Percentiles rank a stretch among this genome's conserved stretches.
Evolutionary conservation across 208 protist species (phyloP).

Genomic region (Leishmania aethiopica): DNA sequence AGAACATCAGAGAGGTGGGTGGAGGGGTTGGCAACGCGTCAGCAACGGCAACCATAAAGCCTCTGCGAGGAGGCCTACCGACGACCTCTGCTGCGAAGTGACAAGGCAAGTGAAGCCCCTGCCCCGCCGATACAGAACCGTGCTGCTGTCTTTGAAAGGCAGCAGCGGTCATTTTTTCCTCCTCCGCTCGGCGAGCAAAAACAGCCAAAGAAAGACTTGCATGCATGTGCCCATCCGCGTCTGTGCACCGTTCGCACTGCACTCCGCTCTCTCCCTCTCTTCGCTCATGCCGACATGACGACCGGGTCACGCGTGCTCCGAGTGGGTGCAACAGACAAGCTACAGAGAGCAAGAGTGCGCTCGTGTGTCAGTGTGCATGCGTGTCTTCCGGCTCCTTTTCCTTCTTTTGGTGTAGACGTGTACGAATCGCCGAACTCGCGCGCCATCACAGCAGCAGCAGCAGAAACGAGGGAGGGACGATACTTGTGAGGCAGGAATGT

Average conservation of each 20-base stretch:
- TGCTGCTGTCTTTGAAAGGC: not conserved
- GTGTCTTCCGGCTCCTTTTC: not conserved
- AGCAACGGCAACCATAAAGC: not conserved
- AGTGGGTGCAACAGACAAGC: not conserved
- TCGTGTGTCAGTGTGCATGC: not conserved
- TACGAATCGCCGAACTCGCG: not conserved
- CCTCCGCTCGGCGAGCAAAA: not conserved
- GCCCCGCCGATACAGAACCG: not conserved
- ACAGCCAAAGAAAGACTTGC: not conserved
- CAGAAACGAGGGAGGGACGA: not conserved
- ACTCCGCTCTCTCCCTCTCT: not conserved
- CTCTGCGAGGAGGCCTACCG: not conserved
- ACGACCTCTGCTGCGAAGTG: not conserved
- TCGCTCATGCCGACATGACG: not conserved
- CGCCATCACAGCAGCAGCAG: not conserved
- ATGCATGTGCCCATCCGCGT: too few species aligned
- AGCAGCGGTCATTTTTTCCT: not conserved
- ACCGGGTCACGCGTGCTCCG: not conserved
- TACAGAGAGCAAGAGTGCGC: not conserved
- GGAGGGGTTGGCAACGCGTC: not conserved
- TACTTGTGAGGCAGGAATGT: constrained; percentile 5
- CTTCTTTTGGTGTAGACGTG: not conserved
- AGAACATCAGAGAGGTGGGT: not conserved
- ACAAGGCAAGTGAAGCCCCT: not conserved
- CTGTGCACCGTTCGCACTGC: not conserved